Evolutionary conservation across 768 basidiomycete genomes (phyloP).

Genomic region (Candolleomyces aberdarensis): DNA sequence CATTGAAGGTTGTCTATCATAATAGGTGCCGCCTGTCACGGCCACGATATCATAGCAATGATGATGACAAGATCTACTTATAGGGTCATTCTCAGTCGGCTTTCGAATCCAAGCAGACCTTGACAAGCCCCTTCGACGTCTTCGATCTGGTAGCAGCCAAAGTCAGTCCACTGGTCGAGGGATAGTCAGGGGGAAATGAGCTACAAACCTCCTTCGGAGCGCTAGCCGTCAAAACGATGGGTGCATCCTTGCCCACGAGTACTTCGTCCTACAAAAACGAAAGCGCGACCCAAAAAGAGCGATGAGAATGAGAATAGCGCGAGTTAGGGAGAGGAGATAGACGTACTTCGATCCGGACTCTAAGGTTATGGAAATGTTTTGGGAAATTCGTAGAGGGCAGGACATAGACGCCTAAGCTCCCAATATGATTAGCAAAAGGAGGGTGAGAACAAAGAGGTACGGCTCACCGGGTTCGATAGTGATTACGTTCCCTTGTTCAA

Average conservation of each 20-base stretch:
- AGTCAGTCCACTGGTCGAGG: neutral
- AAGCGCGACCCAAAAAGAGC: neutral
- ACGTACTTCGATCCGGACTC: conserved; percentile 84
- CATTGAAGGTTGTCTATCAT: no score
- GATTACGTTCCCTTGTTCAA: conserved; percentile 85
- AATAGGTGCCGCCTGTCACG: no score
- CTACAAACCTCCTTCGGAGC: conserved; percentile 80
- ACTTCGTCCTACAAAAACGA: conserved; percentile 59
- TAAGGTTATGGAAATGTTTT: conserved; percentile 84
- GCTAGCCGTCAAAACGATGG: conserved; percentile 59
- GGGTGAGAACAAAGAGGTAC: no score
- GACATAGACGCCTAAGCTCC: conserved; percentile 72
- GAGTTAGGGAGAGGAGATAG: neutral
- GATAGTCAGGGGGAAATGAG: conserved; percentile 1
- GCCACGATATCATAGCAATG: no score
- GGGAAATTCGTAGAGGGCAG: conserved; percentile 80
- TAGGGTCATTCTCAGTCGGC: conserved; percentile 24
- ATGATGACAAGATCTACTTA: no score
- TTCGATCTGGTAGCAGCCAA: conserved; percentile 38
- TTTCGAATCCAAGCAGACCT: conserved; percentile 62
- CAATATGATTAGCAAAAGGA: no score
- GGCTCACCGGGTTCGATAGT: conserved; percentile 81
- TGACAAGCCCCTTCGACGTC: conserved; percentile 83
- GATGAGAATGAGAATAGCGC: neutral
- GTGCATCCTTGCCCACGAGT: conserved; percentile 58